Percentiles rank a stretch among this genome's conserved stretches.
These are phyloP conservation scores for Irpex rosettiformis DNA, from an alignment of 1,284 basidiomycete genomes.

Conservation along the genomic window DNA sequence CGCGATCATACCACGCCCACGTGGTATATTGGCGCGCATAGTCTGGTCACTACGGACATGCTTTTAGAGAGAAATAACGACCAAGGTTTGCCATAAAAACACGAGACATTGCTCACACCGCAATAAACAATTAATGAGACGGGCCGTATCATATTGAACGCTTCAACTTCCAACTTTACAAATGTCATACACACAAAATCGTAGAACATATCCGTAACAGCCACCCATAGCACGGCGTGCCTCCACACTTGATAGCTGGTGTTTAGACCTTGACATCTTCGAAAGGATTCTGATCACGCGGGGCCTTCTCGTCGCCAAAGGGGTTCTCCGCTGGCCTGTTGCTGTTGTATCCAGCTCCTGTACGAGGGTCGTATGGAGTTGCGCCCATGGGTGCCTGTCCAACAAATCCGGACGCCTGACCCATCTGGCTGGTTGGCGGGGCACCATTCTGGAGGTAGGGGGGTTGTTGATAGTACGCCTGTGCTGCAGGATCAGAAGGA, in stretches of 20 bases:
- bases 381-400: constrained; percentile 1
- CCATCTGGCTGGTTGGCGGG: neutral
- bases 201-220: neutral
- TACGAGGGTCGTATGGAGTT: constrained; percentile 14
- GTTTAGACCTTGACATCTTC: constrained; percentile 26
- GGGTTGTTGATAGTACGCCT: constrained; percentile 18
- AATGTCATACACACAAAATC: neutral
- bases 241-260: neutral
- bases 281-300: constrained; percentile 17
- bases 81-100: too few species aligned
- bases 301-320: constrained; percentile 29
- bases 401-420: neutral
- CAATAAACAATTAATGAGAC: neutral
- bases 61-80: too few species aligned
- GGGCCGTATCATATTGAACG: neutral
- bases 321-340: constrained; percentile 21
- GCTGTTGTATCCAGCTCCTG: constrained; percentile 10
- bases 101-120: too few species aligned
- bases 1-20: too few species aligned
- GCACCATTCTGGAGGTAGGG: neutral
- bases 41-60: too few species aligned
- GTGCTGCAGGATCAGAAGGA: constrained; percentile 24
- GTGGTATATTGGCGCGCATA: too few species aligned
- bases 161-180: neutral
- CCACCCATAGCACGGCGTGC: neutral